Percentiles rank a stretch among this genome's conserved stretches.
phyloP scores from a whole-genome alignment of 768 basidiomycete genomes.

The Pleurotus citrinopileatus region DNA sequence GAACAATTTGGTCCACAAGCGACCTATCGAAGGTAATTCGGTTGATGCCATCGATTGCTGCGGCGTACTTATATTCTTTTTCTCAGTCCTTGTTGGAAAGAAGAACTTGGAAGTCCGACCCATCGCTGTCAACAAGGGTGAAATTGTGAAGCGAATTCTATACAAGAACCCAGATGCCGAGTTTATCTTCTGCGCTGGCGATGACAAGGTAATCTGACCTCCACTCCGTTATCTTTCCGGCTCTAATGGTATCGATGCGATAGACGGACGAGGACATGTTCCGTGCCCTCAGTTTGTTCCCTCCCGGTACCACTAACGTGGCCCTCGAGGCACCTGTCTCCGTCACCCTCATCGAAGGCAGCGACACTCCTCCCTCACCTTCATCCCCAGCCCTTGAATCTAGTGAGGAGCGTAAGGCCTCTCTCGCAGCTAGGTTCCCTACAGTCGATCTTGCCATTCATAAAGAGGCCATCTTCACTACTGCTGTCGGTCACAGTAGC shows the following conservation, averaged over 20 bases:
- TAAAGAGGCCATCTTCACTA: slow-evolving; percentile 81
- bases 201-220: slow-evolving; percentile 74
- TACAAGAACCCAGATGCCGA: slow-evolving; percentile 93
- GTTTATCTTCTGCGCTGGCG: slow-evolving; percentile 96
- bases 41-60: background rate
- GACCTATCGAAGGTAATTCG: slow-evolving; percentile 84
- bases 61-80: background rate
- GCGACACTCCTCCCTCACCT: slow-evolving; percentile 19
- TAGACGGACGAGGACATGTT: slow-evolving; percentile 99
- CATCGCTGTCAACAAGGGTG: slow-evolving; percentile 96
- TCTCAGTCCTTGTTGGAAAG: slow-evolving; percentile 87
- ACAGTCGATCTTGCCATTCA: slow-evolving; percentile 61
- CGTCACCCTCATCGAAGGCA: slow-evolving; percentile 49
- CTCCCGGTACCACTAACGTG: slow-evolving; percentile 37
- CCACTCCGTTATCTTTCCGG: background rate
- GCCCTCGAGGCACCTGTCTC: slow-evolving; percentile 59
- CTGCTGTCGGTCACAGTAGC: slow-evolving; percentile 86
- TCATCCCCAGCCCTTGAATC: background rate
- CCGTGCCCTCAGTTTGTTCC: slow-evolving; percentile 76
- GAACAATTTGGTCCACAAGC: slow-evolving; percentile 88
- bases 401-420: background rate
- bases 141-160: slow-evolving; percentile 93
- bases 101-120: slow-evolving; percentile 98
- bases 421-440: slow-evolving; percentile 14
- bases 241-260: slow-evolving; percentile 1